Conservation (phyloP, 176 grass and related monocot species). For the Secale cereale region DNA sequence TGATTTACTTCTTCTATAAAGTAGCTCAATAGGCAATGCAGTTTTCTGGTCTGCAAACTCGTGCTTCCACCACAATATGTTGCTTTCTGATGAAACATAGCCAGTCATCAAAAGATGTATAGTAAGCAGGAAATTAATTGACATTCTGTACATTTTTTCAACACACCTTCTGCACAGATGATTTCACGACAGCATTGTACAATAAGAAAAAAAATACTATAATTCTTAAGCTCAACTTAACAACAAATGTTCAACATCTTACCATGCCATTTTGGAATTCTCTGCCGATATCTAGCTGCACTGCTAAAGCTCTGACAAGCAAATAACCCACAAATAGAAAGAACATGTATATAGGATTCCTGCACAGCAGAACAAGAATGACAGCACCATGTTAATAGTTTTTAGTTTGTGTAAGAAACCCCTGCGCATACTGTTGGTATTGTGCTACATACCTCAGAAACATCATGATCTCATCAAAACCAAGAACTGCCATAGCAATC, state of each 20-base stretch:
- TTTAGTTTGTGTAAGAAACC: neutral
- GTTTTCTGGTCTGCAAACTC: neutral
- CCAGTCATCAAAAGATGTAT: neutral
- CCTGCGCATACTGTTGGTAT: neutral
- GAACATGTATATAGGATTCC: slow-evolving; percentile 82
- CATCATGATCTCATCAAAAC: slow-evolving; percentile 93
- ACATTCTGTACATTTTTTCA: neutral
- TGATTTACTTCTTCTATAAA: neutral
- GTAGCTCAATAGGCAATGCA: neutral
- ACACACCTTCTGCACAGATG: neutral
- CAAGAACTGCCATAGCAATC: slow-evolving; percentile 70
- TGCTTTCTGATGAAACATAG: slow-evolving; percentile 11
- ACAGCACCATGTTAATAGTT: slow-evolving; percentile 17
- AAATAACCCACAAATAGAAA: slow-evolving; percentile 79
- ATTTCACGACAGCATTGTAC: neutral
- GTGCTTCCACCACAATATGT: neutral
- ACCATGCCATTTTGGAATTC: slow-evolving; percentile 80
- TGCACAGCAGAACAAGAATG: slow-evolving; percentile 40
- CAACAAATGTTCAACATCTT: slow-evolving; percentile 32
- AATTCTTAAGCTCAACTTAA: no score
- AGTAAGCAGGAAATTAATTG: neutral
- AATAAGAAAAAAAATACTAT: neutral
- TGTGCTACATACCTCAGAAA: slow-evolving; percentile 40
- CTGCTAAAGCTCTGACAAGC: slow-evolving; percentile 58
- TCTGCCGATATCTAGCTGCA: slow-evolving; percentile 71